Evolutionary conservation across 2,329 filamentous ascomycete species (phyloP).

Genomic region (Cadophora malorum): DNA sequence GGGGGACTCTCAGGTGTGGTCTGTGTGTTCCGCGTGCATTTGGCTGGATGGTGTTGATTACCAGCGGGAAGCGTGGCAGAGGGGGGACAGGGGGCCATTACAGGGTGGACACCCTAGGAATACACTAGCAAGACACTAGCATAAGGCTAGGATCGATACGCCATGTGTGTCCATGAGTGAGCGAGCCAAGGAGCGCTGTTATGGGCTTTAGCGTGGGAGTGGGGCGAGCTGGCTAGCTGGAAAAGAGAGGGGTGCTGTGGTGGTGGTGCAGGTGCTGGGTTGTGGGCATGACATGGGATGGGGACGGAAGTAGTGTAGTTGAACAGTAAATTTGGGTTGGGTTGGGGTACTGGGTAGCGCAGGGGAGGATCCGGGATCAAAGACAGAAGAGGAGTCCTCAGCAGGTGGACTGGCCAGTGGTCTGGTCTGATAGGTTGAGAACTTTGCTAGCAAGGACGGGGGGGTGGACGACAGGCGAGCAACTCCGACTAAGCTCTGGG

Average conservation of each 20-base stretch:
- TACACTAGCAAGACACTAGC: background rate
- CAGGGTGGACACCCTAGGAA: background rate
- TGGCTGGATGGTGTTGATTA: slow-evolving; percentile 38
- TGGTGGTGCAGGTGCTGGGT: too few species aligned
- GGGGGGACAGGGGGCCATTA: slow-evolving; percentile 16
- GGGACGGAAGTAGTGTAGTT: background rate
- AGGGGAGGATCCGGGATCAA: slow-evolving; percentile 12
- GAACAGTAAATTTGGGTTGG: background rate
- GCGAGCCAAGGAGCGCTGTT: slow-evolving; percentile 5
- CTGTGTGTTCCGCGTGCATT: slow-evolving; percentile 34
- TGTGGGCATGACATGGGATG: background rate
- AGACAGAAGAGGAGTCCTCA: background rate
- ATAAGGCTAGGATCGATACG: slow-evolving; percentile 25
- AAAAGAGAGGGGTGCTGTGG: background rate
- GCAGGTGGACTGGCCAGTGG: background rate
- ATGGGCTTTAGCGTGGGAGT: background rate
- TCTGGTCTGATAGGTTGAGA: background rate
- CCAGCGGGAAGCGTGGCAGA: slow-evolving; percentile 39
- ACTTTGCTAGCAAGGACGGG: background rate
- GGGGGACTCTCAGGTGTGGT: slow-evolving; percentile 32
- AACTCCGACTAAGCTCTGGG: background rate
- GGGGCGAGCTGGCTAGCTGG: slow-evolving; percentile 2
- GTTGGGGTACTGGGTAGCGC: background rate
- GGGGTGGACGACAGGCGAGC: background rate
- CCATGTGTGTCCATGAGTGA: slow-evolving; percentile 11